These are phyloP conservation scores for Phytophthora tubulina DNA, from an alignment of 352 stramenopile genomes.

Conservation along the genomic window DNA sequence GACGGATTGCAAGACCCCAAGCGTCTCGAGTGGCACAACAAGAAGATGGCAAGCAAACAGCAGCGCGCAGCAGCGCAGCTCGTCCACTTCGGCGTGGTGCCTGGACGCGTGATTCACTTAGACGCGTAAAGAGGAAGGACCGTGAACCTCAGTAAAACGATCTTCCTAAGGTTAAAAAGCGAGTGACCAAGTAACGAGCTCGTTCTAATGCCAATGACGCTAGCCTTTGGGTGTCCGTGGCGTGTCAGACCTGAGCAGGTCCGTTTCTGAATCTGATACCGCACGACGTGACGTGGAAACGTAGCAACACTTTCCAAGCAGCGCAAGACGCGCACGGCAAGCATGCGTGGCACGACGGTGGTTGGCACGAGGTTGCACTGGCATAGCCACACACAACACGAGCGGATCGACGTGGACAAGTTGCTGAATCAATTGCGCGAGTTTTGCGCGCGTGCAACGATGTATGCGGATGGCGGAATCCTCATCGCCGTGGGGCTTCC, in stretches of 20 bases:
- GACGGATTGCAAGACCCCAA: constrained; percentile 64
- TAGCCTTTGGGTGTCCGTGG: not conserved
- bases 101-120: constrained; percentile 61
- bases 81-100: constrained; percentile 55
- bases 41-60: constrained; percentile 96
- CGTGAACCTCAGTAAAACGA: not conserved
- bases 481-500: constrained; percentile 64
- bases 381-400: constrained; percentile 57
- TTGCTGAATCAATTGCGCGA: constrained; percentile 45
- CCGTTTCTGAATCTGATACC: constrained; percentile 36
- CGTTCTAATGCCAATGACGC: not conserved
- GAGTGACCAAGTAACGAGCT: not conserved
- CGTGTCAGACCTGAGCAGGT: constrained; percentile 5
- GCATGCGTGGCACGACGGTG: constrained; percentile 38
- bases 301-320: constrained; percentile 7
- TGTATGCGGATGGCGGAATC: constrained; percentile 52
- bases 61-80: constrained; percentile 85
- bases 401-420: constrained; percentile 45
- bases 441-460: constrained; percentile 55
- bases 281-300: constrained; percentile 25
- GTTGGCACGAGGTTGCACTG: constrained; percentile 71
- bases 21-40: constrained; percentile 92
- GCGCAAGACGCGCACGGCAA: not conserved
- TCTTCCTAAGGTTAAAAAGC: not conserved
- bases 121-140: constrained; percentile 25